Base-by-base conservation (phyloP, 1,284 basidiomycete species). In the Trichosporon sp. region DNA sequence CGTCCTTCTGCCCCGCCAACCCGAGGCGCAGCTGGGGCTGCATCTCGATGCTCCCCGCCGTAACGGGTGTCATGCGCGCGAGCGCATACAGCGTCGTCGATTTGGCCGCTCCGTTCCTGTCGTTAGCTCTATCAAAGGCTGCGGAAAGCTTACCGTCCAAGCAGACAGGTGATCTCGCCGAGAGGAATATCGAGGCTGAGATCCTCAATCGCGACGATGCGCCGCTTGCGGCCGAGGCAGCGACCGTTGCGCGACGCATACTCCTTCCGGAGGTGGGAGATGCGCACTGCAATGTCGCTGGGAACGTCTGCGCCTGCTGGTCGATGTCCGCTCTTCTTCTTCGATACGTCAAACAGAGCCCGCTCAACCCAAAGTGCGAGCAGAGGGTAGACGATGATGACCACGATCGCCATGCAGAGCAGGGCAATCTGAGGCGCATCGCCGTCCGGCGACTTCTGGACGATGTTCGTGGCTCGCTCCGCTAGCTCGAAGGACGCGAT, bases 1-100 rank as follows among this genome's bases (percentile, higher is more conserved):
- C 91, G 73, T 92, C 92, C 83, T 91, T 91, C 81, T 93, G 91
- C 0, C 90, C 90, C 0, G 92, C 91, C 66, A 92, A 88, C 4
- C 91, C 91, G 18, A 92, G 80, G 62, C 70, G 71, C 63, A 70
- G 73, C 68, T 79, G 76, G 13, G 72, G 69, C 9, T 75, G 88
- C 75, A 91, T 92, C 1, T 85, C 83, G 15, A 92, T 85, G 3
- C 84, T 81, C n/a, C 91, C 91, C n/a, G 85, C 83, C 0, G 87
- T 88, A 27, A 85, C 86, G 2, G 87, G 86, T 9, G 88, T 82
- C 2, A 92, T 84, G 1, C 88, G 87, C 1, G 86, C 89, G 9
- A 93, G 83, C 66, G 91, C 87, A 4, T 88, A 89, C 23, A 92
- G 84, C 0, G 87, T 85, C 0, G 91, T 92, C 0, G 89, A 91